These are phyloP conservation scores for Kwoniella shivajii DNA, from an alignment of 1,284 basidiomycete species.

Conservation along the genomic window DNA sequence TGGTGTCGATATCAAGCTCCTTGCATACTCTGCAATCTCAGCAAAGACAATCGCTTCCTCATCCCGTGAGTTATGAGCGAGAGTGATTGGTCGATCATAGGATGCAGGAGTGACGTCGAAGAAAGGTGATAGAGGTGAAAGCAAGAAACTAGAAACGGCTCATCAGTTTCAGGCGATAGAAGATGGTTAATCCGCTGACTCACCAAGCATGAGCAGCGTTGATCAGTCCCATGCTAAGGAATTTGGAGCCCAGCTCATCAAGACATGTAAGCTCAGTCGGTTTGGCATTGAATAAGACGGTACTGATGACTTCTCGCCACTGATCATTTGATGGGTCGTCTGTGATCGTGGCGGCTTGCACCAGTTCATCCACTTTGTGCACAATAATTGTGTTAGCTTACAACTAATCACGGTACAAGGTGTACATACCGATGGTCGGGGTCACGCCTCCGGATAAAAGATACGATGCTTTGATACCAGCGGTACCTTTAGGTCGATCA, in stretches of 20 bases:
- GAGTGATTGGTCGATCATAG: conserved; percentile 39
- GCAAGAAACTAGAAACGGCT: conserved; percentile 68
- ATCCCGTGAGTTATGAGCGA: conserved; percentile 39
- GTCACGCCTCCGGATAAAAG: conserved; percentile 76
- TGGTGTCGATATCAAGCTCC: conserved; percentile 66
- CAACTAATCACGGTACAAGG: conserved; percentile 1
- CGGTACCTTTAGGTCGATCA: conserved; percentile 25
- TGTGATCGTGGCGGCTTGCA: conserved; percentile 38
- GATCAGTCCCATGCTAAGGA: conserved; percentile 69
- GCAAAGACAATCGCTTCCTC: conserved; percentile 79
- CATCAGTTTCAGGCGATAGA: conserved; percentile 15
- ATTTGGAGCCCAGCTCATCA: conserved; percentile 82
- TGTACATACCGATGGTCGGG: conserved; percentile 65
- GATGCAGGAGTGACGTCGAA: conserved; percentile 58
- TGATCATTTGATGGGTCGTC: conserved; percentile 53
- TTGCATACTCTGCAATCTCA: conserved; percentile 89
- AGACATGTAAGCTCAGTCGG: conserved; percentile 66
- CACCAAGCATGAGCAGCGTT: conserved; percentile 93
- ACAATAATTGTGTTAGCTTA: conserved; percentile 1
- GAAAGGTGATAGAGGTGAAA: conserved; percentile 80
- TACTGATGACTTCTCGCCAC: conserved; percentile 85
- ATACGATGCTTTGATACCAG: conserved; percentile 72
- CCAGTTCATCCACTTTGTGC: conserved; percentile 37
- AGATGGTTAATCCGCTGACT: conserved; percentile 19
- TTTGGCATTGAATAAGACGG: conserved; percentile 76